phyloP scores from a whole-genome alignment of 2,329 filamentous ascomycete genomes.

The Epichloe bromicola region DNA sequence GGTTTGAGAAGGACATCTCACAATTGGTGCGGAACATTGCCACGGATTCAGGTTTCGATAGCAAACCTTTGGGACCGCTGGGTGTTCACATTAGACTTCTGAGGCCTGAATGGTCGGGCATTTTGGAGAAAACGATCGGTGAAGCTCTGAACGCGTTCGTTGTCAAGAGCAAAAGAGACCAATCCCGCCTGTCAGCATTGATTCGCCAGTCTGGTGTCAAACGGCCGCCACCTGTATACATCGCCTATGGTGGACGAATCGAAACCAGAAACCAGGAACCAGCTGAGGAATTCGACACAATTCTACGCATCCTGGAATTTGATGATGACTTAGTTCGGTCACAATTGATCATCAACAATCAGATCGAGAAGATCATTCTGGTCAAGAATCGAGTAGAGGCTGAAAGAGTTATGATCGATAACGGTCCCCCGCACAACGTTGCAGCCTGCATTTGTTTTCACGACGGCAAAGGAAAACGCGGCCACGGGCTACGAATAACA shows the following conservation, averaged over 20 bases:
- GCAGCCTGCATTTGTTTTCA: constrained; percentile 57
- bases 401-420: constrained; percentile 53
- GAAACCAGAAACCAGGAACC: constrained; percentile 49
- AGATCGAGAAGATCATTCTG: constrained; percentile 74
- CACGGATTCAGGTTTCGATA: constrained; percentile 52
- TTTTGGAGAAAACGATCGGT: constrained; percentile 71
- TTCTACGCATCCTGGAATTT: constrained; percentile 69
- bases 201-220: constrained; percentile 50
- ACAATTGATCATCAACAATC: constrained; percentile 69
- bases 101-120: constrained; percentile 69
- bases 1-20: constrained; percentile 50
- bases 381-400: constrained; percentile 57
- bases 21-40: constrained; percentile 56
- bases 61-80: constrained; percentile 71
- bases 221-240: constrained; percentile 24
- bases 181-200: constrained; percentile 50
- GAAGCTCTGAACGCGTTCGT: constrained; percentile 61
- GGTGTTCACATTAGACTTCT: constrained; percentile 64
- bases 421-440: constrained; percentile 53
- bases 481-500: constrained; percentile 47
- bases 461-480: constrained; percentile 39
- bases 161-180: constrained; percentile 65
- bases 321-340: constrained; percentile 67
- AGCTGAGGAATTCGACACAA: constrained; percentile 57
- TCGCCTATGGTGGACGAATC: constrained; percentile 23